phyloP scores from a whole-genome alignment of 1,284 basidiomycete genomes.

The Cutaneotrichosporon daszewskae region DNA sequence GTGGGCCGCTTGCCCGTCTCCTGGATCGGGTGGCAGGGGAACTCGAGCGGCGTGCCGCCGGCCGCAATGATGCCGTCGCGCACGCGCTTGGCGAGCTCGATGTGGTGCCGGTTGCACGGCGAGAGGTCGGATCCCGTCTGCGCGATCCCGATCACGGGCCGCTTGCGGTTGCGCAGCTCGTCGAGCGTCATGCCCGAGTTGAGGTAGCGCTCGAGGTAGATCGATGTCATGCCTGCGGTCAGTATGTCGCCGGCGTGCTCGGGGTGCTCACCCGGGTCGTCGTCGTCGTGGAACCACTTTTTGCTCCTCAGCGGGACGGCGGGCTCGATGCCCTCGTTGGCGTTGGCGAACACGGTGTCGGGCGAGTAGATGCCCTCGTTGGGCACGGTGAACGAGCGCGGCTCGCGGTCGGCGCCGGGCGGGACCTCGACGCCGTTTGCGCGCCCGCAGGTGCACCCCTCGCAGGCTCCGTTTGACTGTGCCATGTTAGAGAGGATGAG shows the following conservation, averaged over 20 bases:
- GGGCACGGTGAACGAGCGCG: slow-evolving; percentile 38
- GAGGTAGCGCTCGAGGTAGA: slow-evolving; percentile 45
- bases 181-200: slow-evolving; percentile 40
- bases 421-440: slow-evolving; percentile 12
- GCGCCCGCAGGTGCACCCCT: slow-evolving; percentile 30
- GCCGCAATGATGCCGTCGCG: slow-evolving; percentile 46
- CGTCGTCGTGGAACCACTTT: slow-evolving; percentile 40
- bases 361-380: slow-evolving; percentile 22
- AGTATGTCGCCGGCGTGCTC: not conserved
- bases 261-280: slow-evolving; percentile 30
- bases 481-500: not conserved
- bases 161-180: slow-evolving; percentile 55
- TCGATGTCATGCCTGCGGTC: slow-evolving; percentile 25
- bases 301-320: slow-evolving; percentile 40
- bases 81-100: slow-evolving; percentile 45
- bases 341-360: not conserved
- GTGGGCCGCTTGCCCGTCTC: slow-evolving; percentile 48
- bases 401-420: slow-evolving; percentile 13
- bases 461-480: slow-evolving; percentile 15
- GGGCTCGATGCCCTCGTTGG: slow-evolving; percentile 26
- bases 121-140: slow-evolving; percentile 38
- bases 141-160: slow-evolving; percentile 87
- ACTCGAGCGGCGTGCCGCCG: slow-evolving; percentile 46
- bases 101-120: slow-evolving; percentile 45
- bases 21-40: slow-evolving; percentile 48